phyloP scores from a whole-genome alignment of 371 early-diverging fungal genomes.

The Mucor plumbeus region DNA sequence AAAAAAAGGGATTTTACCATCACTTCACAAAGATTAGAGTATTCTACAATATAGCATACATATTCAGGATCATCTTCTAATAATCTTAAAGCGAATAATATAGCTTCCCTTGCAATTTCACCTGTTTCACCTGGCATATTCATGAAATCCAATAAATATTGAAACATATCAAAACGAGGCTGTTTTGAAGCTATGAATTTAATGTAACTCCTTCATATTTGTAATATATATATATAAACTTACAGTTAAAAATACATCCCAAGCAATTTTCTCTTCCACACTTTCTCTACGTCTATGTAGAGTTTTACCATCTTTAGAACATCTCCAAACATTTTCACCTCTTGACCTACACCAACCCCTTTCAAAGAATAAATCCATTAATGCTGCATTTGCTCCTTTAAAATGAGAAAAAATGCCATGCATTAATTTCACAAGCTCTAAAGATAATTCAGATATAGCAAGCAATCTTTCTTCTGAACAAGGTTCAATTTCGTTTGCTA shows the following conservation, averaged over 20 bases:
- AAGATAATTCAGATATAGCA: constrained; percentile 50
- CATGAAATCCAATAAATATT: constrained; percentile 53
- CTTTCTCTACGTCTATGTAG: constrained; percentile 49
- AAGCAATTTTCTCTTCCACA: constrained; percentile 52
- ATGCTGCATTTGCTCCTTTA: constrained; percentile 55
- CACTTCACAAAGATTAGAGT: constrained; percentile 55
- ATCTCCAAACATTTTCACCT: constrained; percentile 58
- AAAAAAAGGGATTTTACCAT: constrained; percentile 49
- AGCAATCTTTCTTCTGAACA: constrained; percentile 53
- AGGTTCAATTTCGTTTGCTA: constrained; percentile 39
- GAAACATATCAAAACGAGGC: constrained; percentile 62
- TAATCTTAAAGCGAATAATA: constrained; percentile 51
- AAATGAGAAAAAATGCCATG: constrained; percentile 58
- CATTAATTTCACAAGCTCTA: constrained; percentile 58
- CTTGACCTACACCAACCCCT: constrained; percentile 59
- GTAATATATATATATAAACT: background rate
- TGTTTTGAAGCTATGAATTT: constrained; percentile 10
- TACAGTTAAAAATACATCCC: constrained; percentile 56
- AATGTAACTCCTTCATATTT: background rate
- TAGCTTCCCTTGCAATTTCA: constrained; percentile 57
- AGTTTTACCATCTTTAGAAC: constrained; percentile 50
- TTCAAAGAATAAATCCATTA: constrained; percentile 60
- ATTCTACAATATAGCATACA: constrained; percentile 57
- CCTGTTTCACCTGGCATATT: constrained; percentile 61
- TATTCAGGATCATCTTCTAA: constrained; percentile 59